Base-by-base conservation (phyloP, 176 grass and related monocot genomes). In the Hordeum marinum region DNA sequence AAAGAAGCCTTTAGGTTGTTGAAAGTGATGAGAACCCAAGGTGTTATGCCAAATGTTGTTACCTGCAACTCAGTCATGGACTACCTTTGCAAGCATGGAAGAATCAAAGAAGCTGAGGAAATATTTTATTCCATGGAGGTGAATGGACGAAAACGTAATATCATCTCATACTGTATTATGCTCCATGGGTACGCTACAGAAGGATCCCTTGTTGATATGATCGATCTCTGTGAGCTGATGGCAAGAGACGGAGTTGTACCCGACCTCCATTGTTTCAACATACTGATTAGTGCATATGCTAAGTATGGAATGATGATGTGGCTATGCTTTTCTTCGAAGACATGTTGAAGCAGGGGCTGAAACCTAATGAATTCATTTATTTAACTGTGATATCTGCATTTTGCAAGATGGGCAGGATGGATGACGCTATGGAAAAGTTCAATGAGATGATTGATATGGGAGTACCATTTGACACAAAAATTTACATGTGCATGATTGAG, bases 1-100 rank as follows among this genome's bases (percentile, higher is more conserved):
- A 54, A 71, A 9, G 20, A 70, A 7, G 60, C 45, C 0, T n/a
- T 18, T 35, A 59, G 40, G 21, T 17, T 80, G 23, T 75, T 90
- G 45, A 79, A 43, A 15, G 70, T 85, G 15, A 89, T 89, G 88
- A 46, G 75, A 14, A 55, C 15, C 24, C 18, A 11, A 18, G 83
- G 77, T 48, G 10, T 76, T 76, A 21, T 32, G 61, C 77, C 88
- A 32, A 0, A 81, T 48, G 5, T 34, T 34, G 11, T 57, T 23
- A 75, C 63, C 1, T 85, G 63, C 48, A 68, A 1, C 21, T 27
- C n/a, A 3, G 31, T 76, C 12, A 76, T 85, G 60, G 6, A 17
- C 32, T 66, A 31, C 8, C 29, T 85, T 31, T 85, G 76, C n/a
- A 76, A 76, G 60, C 34, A 90, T 11, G 37, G 32, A 15, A 24